Evolutionary conservation across 139 green algal species (phyloP), one percentile per base, ranked within the genome.

Genomic region (Trebouxia sp.): DNA sequence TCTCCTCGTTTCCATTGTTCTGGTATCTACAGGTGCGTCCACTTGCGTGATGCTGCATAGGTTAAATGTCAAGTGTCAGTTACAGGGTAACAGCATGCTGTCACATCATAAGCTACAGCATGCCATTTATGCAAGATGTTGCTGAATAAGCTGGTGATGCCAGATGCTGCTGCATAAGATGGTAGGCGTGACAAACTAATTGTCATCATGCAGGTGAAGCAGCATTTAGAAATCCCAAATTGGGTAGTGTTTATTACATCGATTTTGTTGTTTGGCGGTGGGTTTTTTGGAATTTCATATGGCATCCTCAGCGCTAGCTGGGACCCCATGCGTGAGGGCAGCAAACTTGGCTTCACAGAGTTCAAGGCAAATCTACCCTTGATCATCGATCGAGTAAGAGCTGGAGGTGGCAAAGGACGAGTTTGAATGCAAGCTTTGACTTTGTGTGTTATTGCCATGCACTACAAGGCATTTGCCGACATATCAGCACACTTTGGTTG

Each of bases 231-330:
- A 62, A 75, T 94, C 35, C 88, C 91, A 3, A 84, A 85, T 9
- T 92, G 85, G 87, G 70, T 90, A 11, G 90, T 93, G 0, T 95
- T 94, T 65, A 66, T 91, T 20, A 81, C 86, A 8, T 76, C 85
- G 50, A 82, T 84, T 3, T 41, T 89, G 1, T 88, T 87, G n/a
- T 96, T 95, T 81, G 92, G 92, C n/a, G 92, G 83, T 35, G 92
- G 90, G 32, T 78, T 95, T 76, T 39, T 90, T 65, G 93, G 92
- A 65, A 96, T 96, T 78, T 88, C 88, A 0, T 96, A 95, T 47
- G 93, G 92, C 55, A 90, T 93, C 32, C 78, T 97, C 50, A 90
- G 80, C 14, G 82, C 87, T 41, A 88, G 70, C 42, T 97, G 91
- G 90, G 93, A 97, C 72, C 80, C 86, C 0, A 67, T 55, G 30